These are phyloP conservation scores for Tolypocladium capitatum DNA, from an alignment of 2,329 filamentous ascomycete genomes.

Conservation along the genomic window DNA sequence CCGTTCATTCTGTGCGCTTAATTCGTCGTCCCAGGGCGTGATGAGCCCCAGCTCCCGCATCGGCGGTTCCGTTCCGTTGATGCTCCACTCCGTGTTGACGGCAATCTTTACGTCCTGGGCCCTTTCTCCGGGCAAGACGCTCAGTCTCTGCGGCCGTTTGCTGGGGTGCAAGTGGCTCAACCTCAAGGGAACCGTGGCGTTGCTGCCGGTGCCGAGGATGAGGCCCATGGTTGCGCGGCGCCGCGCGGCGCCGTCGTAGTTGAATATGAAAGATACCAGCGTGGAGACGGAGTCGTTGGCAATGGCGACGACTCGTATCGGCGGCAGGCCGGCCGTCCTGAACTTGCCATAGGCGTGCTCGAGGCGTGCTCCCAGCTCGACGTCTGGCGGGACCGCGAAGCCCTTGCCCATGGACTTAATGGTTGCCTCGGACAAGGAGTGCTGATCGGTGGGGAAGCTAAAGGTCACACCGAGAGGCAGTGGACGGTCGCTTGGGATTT, in stretches of 20 bases:
- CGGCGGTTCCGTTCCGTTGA: conserved; percentile 59
- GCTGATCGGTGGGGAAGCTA: conserved; percentile 57
- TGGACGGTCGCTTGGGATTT: conserved; percentile 27
- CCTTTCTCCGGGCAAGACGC: conserved; percentile 30
- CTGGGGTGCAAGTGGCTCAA: conserved; percentile 46
- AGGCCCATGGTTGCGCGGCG: conserved; percentile 65
- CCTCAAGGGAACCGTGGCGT: conserved; percentile 64
- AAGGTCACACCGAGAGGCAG: conserved; percentile 57
- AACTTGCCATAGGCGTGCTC: conserved; percentile 43
- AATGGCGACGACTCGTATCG: conserved; percentile 60
- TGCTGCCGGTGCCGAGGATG: conserved; percentile 71
- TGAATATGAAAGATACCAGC: conserved; percentile 63
- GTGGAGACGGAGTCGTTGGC: conserved; percentile 74
- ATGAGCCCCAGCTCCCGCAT: conserved; percentile 50
- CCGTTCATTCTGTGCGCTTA: conserved; percentile 53
- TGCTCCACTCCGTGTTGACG: conserved; percentile 77
- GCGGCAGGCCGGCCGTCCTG: conserved; percentile 39
- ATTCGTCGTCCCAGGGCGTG: conserved; percentile 54
- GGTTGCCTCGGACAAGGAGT: conserved; percentile 46
- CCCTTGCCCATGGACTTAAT: conserved; percentile 60
- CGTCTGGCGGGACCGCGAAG: conserved; percentile 46
- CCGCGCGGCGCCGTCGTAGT: conserved; percentile 44
- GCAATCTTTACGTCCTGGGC: conserved; percentile 50
- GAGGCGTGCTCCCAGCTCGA: conserved; percentile 48
- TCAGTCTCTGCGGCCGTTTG: conserved; percentile 42